Evolutionary conservation across 495 filamentous ascomycete species (phyloP), one percentile per base, ranked within the genome.

Genomic region (Aspergillus heteromorphus): DNA sequence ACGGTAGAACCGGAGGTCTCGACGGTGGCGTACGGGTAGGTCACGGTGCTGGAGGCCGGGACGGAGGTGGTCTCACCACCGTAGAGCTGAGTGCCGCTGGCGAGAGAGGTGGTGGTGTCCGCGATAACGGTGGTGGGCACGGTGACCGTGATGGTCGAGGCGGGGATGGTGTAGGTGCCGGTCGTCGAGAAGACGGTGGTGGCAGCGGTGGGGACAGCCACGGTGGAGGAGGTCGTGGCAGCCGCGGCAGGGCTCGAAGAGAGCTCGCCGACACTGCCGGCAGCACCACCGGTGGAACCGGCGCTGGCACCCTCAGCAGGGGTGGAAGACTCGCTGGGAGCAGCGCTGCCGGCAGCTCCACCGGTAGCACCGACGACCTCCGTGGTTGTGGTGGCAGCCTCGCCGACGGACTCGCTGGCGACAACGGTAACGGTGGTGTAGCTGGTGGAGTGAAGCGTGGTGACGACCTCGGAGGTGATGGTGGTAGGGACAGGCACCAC

Each of bases 61-160:
- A 91, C 87, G 30, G 88, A 70, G 34, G 87, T 91, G 51, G 86
- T 89, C 31, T 89, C 85, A 79, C 86, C 87, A 60, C 87, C 88
- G 55, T 85, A 72, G 58, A 85, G 90, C 81, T 86, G 76, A 40
- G 78, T 83, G 60, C 87, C 88, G 59, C 78, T 76, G 62, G 84
- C 70, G 17, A 88, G 73, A 27, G 72, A 69, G 51, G 87, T 86
- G 49, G 79, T 79, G 58, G 83, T 76, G 17, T 85, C 79, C 66
- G 67, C 86, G 65, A 80, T 83, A 49, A 88, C 85, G 48, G 83
- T 87, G 56, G 82, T 88, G 48, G 82, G 83, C 55, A 92, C 72
- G 48, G 82, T 85, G 51, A 93, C 71, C 25, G 83, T 85, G 45
- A 91, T 57, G 51, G 87, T 92, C 43, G 82, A 86, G 31, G 85